These are phyloP conservation scores for Talaromyces sp. DNA, from an alignment of 2,329 filamentous ascomycete genomes.

Conservation along the genomic window DNA sequence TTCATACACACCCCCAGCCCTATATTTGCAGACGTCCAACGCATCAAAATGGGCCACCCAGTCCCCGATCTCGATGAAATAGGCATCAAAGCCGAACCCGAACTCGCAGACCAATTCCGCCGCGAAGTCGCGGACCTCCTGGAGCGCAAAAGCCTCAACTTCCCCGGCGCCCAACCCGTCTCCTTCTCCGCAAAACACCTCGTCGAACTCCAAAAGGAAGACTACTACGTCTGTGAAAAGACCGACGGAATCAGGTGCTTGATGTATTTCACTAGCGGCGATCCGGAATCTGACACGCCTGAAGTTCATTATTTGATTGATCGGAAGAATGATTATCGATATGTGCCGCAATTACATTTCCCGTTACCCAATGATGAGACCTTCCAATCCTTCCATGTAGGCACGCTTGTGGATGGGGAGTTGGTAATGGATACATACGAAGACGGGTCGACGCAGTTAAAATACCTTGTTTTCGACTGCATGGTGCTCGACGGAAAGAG, in stretches of 20 bases:
- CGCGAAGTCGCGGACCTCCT: slow-evolving; percentile 72
- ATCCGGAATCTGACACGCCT: slow-evolving; percentile 53
- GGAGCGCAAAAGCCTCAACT: slow-evolving; percentile 63
- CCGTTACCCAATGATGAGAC: slow-evolving; percentile 64
- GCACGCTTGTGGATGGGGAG: slow-evolving; percentile 88
- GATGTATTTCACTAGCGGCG: slow-evolving; percentile 70
- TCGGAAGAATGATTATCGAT: slow-evolving; percentile 97
- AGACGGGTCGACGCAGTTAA: slow-evolving; percentile 65
- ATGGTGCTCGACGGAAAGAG: slow-evolving; percentile 73
- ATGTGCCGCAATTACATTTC: slow-evolving; percentile 74
- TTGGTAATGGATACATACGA: slow-evolving; percentile 77
- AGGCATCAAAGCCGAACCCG: slow-evolving; percentile 62
- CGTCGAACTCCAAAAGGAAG: slow-evolving; percentile 72
- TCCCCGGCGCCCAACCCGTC: slow-evolving; percentile 91
- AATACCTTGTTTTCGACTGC: slow-evolving; percentile 92
- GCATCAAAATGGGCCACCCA: slow-evolving; percentile 34
- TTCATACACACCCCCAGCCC: not conserved
- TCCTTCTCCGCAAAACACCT: slow-evolving; percentile 82
- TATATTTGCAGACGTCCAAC: not conserved
- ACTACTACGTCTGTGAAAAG: slow-evolving; percentile 98
- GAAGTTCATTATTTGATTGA: slow-evolving; percentile 92
- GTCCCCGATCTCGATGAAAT: slow-evolving; percentile 42
- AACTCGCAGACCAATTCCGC: slow-evolving; percentile 61
- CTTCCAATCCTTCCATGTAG: slow-evolving; percentile 64
- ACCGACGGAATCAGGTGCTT: slow-evolving; percentile 94